Evolutionary conservation across 2,329 filamentous ascomycete genomes (phyloP).

Genomic region (Trichoderma harzianum): DNA sequence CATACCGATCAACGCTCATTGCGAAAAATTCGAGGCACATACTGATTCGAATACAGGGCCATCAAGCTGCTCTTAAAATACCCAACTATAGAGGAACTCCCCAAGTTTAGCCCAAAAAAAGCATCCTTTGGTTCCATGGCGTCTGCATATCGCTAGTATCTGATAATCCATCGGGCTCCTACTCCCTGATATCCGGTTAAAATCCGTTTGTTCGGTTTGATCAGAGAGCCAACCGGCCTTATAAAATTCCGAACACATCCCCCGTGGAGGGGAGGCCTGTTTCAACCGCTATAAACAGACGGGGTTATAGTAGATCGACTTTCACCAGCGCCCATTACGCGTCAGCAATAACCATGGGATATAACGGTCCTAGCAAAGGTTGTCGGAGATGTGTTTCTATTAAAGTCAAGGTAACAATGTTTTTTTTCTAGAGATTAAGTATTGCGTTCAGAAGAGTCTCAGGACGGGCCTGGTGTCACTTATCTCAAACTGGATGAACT

Average conservation of each 20-base stretch:
- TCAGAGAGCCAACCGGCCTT: not conserved
- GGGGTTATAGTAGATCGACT: not conserved
- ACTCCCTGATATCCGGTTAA: not conserved
- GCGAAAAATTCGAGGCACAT: no score
- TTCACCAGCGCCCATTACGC: not conserved
- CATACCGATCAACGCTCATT: no score
- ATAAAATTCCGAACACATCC: not conserved
- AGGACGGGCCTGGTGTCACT: not conserved
- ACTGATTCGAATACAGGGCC: no score
- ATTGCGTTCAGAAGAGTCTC: not conserved
- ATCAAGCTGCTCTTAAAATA: no score
- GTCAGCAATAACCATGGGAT: not conserved
- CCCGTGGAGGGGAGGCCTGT: no score
- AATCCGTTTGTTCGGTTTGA: not conserved
- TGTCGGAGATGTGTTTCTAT: not conserved
- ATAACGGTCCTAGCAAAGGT: not conserved
- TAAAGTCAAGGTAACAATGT: not conserved
- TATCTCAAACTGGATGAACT: not conserved
- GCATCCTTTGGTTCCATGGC: no score
- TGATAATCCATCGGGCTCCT: no score
- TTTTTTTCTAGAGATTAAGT: not conserved
- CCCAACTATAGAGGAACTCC: no score
- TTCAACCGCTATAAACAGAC: not conserved
- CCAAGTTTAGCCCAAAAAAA: no score
- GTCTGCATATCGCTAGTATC: no score